Conservation (phyloP, 306 rosid species). For the Malus orientalis region DNA sequence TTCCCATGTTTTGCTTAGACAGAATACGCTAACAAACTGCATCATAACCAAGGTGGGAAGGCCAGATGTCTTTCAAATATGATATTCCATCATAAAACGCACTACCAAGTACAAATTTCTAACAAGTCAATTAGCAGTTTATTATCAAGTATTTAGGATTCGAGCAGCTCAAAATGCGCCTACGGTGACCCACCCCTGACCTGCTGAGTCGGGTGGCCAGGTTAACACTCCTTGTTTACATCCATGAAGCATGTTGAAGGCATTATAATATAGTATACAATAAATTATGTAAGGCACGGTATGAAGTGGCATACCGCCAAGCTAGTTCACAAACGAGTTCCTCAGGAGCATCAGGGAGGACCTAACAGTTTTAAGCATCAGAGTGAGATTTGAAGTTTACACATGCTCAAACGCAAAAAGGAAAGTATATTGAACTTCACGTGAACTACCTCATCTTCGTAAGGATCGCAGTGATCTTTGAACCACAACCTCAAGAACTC, state of each 20-base stretch:
- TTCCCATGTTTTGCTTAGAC: not conserved
- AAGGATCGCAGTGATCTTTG: conserved; percentile 87
- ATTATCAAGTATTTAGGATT: not conserved
- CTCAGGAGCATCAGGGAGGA: conserved; percentile 92
- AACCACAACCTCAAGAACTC: conserved; percentile 98
- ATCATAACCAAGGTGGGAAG: not conserved
- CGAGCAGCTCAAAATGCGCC: not conserved
- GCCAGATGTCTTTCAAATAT: not conserved
- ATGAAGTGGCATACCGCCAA: conserved; percentile 63
- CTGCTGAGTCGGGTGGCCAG: not conserved
- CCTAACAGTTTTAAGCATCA: conserved; percentile 38
- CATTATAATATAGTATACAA: not conserved
- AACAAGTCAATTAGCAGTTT: not conserved
- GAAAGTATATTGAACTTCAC: not conserved
- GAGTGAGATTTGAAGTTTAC: conserved; percentile 17
- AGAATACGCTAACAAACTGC: not conserved
- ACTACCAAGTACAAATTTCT: not conserved
- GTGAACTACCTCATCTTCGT: conserved; percentile 71
- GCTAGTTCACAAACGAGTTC: conserved; percentile 89
- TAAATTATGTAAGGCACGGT: not conserved
- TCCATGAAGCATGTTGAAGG: not conserved
- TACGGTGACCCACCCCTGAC: not conserved
- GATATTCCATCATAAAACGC: not conserved
- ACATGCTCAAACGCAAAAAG: conserved; percentile 1
- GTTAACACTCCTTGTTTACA: not conserved